Evolutionary conservation across 129 eudicot genomes (phyloP).

Genomic region (Helichrysum umbraculigerum): DNA sequence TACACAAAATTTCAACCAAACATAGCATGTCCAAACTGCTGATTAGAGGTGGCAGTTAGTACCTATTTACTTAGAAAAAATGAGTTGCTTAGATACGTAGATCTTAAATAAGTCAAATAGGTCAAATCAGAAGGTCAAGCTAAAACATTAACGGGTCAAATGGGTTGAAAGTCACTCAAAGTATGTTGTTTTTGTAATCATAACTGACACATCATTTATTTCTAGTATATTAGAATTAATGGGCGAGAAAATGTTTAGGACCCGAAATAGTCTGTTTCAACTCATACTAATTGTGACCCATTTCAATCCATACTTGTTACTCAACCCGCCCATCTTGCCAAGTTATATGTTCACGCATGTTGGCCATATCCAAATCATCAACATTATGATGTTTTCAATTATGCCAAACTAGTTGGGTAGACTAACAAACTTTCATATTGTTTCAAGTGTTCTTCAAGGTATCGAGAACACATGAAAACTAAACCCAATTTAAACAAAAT

Average conservation of each 20-base stretch:
- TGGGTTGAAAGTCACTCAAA: not conserved
- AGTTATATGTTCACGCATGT: not conserved
- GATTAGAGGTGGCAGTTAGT: not conserved
- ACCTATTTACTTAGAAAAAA: not conserved
- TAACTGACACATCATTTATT: not conserved
- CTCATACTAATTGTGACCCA: not conserved
- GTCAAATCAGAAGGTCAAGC: not conserved
- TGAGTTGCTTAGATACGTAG: not conserved
- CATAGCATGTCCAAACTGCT: not conserved
- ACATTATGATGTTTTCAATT: not conserved
- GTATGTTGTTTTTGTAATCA: not conserved
- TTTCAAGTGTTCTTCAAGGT: not conserved
- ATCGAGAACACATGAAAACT: not conserved
- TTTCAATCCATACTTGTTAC: not conserved
- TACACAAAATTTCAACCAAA: not conserved
- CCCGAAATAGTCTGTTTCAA: not conserved
- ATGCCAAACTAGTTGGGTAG: conserved; percentile 22
- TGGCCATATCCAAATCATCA: not conserved
- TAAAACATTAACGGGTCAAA: not conserved
- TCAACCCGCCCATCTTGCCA: not conserved
- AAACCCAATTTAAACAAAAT: not conserved
- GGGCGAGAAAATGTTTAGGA: too few relatives aligned
- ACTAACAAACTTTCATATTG: not conserved
- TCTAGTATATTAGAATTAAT: too few relatives aligned
- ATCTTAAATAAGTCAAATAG: not conserved